Percentiles rank a stretch among this genome's conserved stretches.
Evolutionary conservation across 176 grass and related monocot species (phyloP).

Genomic region (Musa itinerans): DNA sequence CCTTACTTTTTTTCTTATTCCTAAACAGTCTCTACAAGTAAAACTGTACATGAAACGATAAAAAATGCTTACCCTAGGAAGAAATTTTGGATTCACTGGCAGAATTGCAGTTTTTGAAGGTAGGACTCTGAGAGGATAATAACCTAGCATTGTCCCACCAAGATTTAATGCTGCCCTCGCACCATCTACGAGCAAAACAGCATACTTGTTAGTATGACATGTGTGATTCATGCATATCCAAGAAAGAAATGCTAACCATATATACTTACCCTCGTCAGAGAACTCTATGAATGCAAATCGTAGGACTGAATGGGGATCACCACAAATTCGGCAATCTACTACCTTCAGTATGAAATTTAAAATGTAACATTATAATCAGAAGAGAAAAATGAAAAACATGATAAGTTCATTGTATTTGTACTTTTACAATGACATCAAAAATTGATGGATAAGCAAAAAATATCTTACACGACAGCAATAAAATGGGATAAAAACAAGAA

Average conservation of each 20-base stretch:
- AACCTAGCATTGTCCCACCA: conserved; percentile 10
- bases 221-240: not conserved
- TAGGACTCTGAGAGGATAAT: conserved; percentile 16
- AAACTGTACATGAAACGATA: not conserved
- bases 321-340: conserved; percentile 20
- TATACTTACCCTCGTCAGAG: conserved; percentile 5
- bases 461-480: not conserved
- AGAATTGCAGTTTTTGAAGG: conserved; percentile 23
- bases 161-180: conserved; percentile 15
- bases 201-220: not conserved
- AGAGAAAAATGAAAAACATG: not conserved
- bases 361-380: not conserved
- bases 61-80: conserved; percentile 5
- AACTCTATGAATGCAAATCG: conserved; percentile 24
- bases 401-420: not conserved
- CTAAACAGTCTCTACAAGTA: too few species aligned
- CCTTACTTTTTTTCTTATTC: too few species aligned
- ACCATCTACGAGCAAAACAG: conserved; percentile 4
- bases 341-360: conserved; percentile 1
- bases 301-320: conserved; percentile 11
- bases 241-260: not conserved
- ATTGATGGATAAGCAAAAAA: not conserved
- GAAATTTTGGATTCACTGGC: conserved; percentile 21
- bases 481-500: not conserved
- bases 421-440: not conserved